phyloP scores from a whole-genome alignment of 768 basidiomycete genomes.

The Piloderma croceum region DNA sequence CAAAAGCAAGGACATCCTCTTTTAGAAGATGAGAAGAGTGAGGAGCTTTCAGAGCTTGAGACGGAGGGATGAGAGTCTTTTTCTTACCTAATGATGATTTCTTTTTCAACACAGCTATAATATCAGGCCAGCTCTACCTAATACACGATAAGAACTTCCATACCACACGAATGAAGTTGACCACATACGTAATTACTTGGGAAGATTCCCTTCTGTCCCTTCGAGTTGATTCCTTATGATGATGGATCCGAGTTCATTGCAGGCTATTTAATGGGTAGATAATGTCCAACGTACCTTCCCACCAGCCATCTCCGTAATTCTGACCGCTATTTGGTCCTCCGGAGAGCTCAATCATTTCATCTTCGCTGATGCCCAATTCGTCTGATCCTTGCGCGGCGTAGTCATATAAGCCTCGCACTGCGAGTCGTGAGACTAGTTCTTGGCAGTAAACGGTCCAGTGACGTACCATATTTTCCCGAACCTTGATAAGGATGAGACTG shows the following conservation, averaged over 20 bases:
- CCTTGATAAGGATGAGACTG: constrained; percentile 22
- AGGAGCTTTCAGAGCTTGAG: no score
- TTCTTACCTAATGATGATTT: not conserved
- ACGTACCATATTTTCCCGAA: constrained; percentile 49
- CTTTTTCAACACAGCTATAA: no score
- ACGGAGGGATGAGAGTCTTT: no score
- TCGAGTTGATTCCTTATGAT: constrained; percentile 51
- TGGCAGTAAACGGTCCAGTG: not conserved
- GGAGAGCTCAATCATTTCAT: constrained; percentile 61
- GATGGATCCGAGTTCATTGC: no score
- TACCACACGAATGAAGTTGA: constrained; percentile 9
- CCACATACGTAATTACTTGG: constrained; percentile 81
- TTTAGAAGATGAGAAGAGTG: no score
- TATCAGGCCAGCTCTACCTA: constrained; percentile 48
- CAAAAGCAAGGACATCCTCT: no score
- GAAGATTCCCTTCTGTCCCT: constrained; percentile 72
- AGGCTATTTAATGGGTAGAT: constrained; percentile 22
- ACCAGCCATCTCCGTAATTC: constrained; percentile 76
- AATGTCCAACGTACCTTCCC: constrained; percentile 64
- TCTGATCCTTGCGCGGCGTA: constrained; percentile 71
- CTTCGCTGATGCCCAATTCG: constrained; percentile 59
- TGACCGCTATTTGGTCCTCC: constrained; percentile 54
- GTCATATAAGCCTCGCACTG: constrained; percentile 79
- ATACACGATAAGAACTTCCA: constrained; percentile 17
- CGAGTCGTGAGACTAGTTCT: constrained; percentile 4